Base-by-base conservation (phyloP, 2,329 filamentous ascomycete species). In the Calycina herbarum region DNA sequence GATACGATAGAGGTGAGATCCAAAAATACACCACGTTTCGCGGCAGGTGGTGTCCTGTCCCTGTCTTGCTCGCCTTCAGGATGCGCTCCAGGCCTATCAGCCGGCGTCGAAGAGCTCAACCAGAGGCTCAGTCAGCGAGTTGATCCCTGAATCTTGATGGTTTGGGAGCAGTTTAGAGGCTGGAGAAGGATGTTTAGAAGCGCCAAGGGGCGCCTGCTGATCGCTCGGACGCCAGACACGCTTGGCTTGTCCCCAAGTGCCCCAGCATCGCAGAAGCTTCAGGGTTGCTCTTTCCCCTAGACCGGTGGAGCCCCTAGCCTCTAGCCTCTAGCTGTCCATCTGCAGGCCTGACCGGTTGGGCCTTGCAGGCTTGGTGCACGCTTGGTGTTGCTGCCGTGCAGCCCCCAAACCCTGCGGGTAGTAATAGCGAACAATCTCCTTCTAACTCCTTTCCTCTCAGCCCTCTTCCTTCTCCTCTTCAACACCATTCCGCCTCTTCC, bases 61-160 rank as follows among this genome's bases (percentile, higher is more conserved):
- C 51, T 62, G 59, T 64, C 61, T 58, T 33, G 10, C 24, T 24
- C n/a, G 57, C 29, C 40, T 15, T 38, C 10, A 35, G 33, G 31
- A 31, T 38, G 33, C 33, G 29, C 27, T 20, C 57, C n/a, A 38
- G 31, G 59, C 62, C 59, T 62, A 48, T 31, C 42, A 57, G 24
- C 29, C 2, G 24, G 8, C n/a, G 8, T 59, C 13, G 27, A n/a
- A 59, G 11, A 38, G 57, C 1, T 17, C 42, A n/a, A 48, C n/a
- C n/a, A n/a, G 17, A 8, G 42, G n/a, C 17, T 48, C 42, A 48
- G 17, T 20, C 42, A 8, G 17, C 17, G 42, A 48, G 7, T 48
- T 20, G 42, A 20, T n/a, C 6, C 15, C 15, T n/a, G 42, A 48
- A 5, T 17, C 15, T n/a, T 3, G 15, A 48, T 8, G 5, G 42